Evolutionary conservation across 2,329 filamentous ascomycete species (phyloP).

Genomic region (Trichoderma pleuroti): DNA sequence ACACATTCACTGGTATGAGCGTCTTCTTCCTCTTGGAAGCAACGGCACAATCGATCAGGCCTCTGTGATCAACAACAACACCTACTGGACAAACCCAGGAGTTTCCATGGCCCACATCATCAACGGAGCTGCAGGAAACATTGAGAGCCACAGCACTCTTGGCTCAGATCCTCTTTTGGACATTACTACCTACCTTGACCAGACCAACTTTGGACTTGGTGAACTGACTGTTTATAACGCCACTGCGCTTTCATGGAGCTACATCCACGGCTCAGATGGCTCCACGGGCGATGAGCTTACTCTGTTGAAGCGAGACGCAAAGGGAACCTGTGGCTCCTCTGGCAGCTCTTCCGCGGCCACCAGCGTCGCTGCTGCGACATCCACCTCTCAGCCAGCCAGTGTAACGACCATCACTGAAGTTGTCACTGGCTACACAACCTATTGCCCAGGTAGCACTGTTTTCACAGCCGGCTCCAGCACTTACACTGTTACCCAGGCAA

Average conservation of each 20-base stretch:
- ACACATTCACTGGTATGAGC: slow-evolving; percentile 12
- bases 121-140: slow-evolving; percentile 12
- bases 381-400: neutral
- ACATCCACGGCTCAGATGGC: neutral
- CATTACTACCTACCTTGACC: slow-evolving; percentile 1
- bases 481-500: neutral
- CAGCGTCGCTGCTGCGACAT: neutral
- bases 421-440: neutral
- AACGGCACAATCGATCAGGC: slow-evolving; percentile 5
- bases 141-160: slow-evolving; percentile 10
- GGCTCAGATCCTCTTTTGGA: neutral
- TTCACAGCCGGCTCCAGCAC: neutral
- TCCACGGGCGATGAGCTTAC: neutral
- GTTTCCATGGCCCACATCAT: slow-evolving; percentile 10
- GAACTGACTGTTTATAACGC: slow-evolving; percentile 5
- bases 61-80: slow-evolving; percentile 2
- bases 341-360: neutral
- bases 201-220: slow-evolving; percentile 1
- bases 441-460: neutral
- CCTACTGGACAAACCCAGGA: slow-evolving; percentile 9
- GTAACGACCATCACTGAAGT: neutral
- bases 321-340: neutral
- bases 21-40: slow-evolving; percentile 4
- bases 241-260: slow-evolving; percentile 3
- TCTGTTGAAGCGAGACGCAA: neutral